Evolutionary conservation across 2,329 filamentous ascomycete species (phyloP).

Genomic region (Ilyonectria mors-panacis): DNA sequence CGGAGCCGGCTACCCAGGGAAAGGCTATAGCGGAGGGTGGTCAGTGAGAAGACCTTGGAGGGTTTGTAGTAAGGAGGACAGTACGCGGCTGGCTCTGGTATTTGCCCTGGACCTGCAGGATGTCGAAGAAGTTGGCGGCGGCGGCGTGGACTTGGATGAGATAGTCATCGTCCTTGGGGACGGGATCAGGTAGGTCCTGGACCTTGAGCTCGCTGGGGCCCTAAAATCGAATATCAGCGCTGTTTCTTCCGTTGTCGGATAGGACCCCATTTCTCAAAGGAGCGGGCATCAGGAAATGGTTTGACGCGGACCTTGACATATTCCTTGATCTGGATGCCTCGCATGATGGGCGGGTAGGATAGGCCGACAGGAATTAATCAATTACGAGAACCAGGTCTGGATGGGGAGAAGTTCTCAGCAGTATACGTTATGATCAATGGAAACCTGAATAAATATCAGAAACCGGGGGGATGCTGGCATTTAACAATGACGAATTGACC

Average conservation of each 20-base stretch:
- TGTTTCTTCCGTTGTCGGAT: background rate
- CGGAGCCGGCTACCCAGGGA: constrained; percentile 88
- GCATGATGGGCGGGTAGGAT: constrained; percentile 67
- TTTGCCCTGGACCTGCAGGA: constrained; percentile 94
- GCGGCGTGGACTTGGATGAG: constrained; percentile 88
- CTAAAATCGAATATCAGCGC: constrained; percentile 58
- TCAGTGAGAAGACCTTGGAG: background rate
- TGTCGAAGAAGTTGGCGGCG: constrained; percentile 97
- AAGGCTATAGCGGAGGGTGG: constrained; percentile 66
- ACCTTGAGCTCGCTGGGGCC: constrained; percentile 85
- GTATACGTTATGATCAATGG: background rate
- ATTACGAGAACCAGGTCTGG: background rate
- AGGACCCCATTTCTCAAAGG: background rate
- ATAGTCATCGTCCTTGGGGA: constrained; percentile 81
- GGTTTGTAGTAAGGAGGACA: no score
- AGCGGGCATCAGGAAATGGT: background rate
- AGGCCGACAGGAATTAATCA: background rate
- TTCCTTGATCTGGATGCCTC: constrained; percentile 80
- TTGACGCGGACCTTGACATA: constrained; percentile 76
- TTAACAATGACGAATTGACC: background rate
- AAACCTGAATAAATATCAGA: background rate
- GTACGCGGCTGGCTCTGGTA: constrained; percentile 89
- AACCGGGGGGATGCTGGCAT: background rate
- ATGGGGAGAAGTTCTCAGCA: no score
- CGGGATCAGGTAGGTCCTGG: constrained; percentile 80